Conservation (phyloP, 2,329 filamentous ascomycete species). For the Helotiales sp. region DNA sequence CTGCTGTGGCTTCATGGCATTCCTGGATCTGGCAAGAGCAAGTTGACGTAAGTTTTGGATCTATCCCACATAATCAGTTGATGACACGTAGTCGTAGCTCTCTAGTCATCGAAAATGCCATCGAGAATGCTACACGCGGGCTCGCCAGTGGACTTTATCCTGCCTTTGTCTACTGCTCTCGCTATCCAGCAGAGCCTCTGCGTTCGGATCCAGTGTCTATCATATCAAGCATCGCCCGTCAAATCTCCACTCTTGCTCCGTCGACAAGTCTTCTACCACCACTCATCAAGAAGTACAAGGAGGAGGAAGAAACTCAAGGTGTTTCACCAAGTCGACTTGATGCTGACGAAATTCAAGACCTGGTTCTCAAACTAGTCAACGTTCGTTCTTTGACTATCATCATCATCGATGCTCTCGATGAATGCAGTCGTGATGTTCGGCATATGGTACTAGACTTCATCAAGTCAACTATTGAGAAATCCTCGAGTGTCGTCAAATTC, state of each 20-base stretch:
- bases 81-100: background rate
- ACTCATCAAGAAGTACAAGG: background rate
- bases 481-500: conserved; percentile 15
- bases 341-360: background rate
- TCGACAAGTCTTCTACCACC: background rate
- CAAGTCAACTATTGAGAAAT: conserved; percentile 8
- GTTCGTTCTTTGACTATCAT: background rate
- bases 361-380: background rate
- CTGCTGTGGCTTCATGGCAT: conserved; percentile 39
- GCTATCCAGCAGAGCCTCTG: conserved; percentile 10
- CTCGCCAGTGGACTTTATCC: background rate
- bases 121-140: background rate
- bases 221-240: conserved; percentile 7
- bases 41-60: conserved; percentile 25
- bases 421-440: conserved; percentile 8
- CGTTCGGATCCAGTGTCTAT: conserved; percentile 12
- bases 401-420: conserved; percentile 6
- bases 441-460: conserved; percentile 9
- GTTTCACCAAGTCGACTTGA: background rate
- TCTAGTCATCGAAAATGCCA: conserved; percentile 11
- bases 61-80: background rate
- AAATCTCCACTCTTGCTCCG: background rate
- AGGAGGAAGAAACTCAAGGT: background rate
- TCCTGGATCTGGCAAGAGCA: conserved; percentile 37
- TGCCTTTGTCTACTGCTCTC: conserved; percentile 17